Evolutionary conservation across 371 early-diverging fungal species (phyloP).

Genomic region (Mortierella polycephala): DNA sequence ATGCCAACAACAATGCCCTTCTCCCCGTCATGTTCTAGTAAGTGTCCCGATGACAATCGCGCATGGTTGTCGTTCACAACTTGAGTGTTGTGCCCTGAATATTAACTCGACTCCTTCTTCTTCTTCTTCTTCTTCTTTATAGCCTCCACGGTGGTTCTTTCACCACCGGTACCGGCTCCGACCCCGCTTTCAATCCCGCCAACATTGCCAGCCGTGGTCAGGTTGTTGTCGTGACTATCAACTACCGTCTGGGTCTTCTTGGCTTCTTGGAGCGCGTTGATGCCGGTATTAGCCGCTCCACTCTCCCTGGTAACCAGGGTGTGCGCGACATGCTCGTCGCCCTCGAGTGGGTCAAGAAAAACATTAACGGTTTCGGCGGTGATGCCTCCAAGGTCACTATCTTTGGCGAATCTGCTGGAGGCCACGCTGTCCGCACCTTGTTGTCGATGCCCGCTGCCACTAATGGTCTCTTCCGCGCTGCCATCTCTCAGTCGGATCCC

Average conservation of each 20-base stretch:
- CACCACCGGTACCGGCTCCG: constrained; percentile 52
- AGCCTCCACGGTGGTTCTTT: constrained; percentile 54
- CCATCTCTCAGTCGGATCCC: constrained; percentile 52
- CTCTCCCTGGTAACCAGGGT: constrained; percentile 49
- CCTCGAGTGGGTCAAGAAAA: constrained; percentile 59
- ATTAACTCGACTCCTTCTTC: too few relatives aligned
- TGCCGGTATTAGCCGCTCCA: constrained; percentile 39
- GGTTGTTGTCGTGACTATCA: constrained; percentile 57
- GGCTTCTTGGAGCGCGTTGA: constrained; percentile 60
- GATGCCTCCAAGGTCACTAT: constrained; percentile 55
- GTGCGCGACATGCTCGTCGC: constrained; percentile 55
- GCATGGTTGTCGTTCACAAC: background rate
- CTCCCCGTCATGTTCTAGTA: constrained; percentile 58
- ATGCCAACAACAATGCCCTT: constrained; percentile 41
- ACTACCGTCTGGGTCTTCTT: constrained; percentile 62
- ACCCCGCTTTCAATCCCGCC: constrained; percentile 53
- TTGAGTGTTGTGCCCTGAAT: too few relatives aligned
- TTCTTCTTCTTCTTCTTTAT: background rate
- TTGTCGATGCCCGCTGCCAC: constrained; percentile 55
- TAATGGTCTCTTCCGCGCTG: constrained; percentile 47
- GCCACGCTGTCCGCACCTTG: constrained; percentile 54
- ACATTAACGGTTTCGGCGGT: constrained; percentile 62
- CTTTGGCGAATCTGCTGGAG: constrained; percentile 65
- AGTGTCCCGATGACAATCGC: constrained; percentile 1
- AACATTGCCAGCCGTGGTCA: constrained; percentile 45